Evolutionary conservation across 148 eudicot species (phyloP), one percentile per base, ranked within the genome.

Genomic region (Rhododendron griersonianum): DNA sequence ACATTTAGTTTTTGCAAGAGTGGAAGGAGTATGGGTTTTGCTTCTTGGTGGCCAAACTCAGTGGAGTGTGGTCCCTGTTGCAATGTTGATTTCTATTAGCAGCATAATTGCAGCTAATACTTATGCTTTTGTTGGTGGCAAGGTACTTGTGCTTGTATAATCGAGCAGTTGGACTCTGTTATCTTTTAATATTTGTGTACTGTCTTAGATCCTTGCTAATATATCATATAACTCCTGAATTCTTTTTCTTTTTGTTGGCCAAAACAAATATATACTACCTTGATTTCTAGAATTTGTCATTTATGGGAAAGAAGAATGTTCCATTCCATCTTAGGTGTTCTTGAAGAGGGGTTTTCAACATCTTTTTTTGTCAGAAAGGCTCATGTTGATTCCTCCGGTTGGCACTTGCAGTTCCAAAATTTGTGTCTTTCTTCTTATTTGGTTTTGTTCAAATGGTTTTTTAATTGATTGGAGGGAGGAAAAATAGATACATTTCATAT

Each of bases 51-150:
- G 98, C 53, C 98, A 87, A 86, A 90, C 93, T 81, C 96, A 92
- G 85, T 95, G 99, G 99, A 96, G 98, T 35, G 96, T 96, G 18
- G 99, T 98, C 83, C 99, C 94, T 87, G 96, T 96, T 87, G 94
- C 98, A 79, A 92, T 95, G 25, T 88, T 96, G 84, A 90, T 93
- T 88, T 90, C 95, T 73, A 71, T 96, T 78, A 93, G 99, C 91
- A 94, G 98, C 89, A 93, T 96, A 81, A 93, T 96, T 89, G 99
- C 96, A 7, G 99, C 99, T 65, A 98, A 96, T 90, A 96, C 98
- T 55, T 95, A 5, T 93, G 98, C 99, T 80, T 96, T 95, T 88
- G 88, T 92, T 88, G 98, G 98, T 74, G 99, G 99, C 86, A 96
- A 95, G 96, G 99, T 94, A 90, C 25, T 86, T 71, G 25, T 83